Conservation (phyloP, 306 rosid genomes). For the Fagus sylvatica region DNA sequence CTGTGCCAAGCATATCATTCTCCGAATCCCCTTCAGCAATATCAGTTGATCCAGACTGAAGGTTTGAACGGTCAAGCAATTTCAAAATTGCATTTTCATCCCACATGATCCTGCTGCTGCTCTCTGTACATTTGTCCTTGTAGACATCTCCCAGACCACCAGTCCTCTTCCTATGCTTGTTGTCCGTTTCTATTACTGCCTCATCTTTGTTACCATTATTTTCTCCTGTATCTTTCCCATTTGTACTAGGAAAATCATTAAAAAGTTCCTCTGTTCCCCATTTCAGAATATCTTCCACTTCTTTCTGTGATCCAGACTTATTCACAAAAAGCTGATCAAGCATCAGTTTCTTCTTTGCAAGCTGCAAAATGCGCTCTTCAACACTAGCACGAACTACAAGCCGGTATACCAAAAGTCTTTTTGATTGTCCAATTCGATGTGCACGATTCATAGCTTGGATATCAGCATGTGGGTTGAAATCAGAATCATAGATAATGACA, state of each 20-base stretch:
- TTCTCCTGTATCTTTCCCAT: constrained; percentile 66
- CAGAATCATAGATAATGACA: constrained; percentile 97
- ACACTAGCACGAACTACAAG: constrained; percentile 99
- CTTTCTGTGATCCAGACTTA: constrained; percentile 96
- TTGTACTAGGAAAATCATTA: constrained; percentile 57
- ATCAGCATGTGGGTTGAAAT: constrained; percentile 99
- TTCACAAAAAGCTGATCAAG: constrained; percentile 99
- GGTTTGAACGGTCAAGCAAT: constrained; percentile 90
- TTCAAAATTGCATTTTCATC: constrained; percentile 93
- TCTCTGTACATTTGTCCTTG: constrained; percentile 88
- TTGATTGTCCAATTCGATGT: constrained; percentile 98
- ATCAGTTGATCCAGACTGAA: constrained; percentile 77
- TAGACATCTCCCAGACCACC: constrained; percentile 97
- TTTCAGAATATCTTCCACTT: constrained; percentile 93
- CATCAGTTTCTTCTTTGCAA: constrained; percentile 98
- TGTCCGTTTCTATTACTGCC: constrained; percentile 64
- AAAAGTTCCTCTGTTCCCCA: constrained; percentile 99
- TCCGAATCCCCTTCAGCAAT: constrained; percentile 87
- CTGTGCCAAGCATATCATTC: constrained; percentile 93
- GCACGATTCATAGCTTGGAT: constrained; percentile 99
- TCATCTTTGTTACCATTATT: constrained; percentile 73
- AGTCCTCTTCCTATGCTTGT: constrained; percentile 83
- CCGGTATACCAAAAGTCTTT: constrained; percentile 93
- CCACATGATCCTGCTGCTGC: constrained; percentile 78
- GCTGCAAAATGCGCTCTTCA: constrained; percentile 99